Evolutionary conservation across 495 filamentous ascomycete species (phyloP), one percentile per base, ranked within the genome.

Genomic region (Cairneyella variabilis): DNA sequence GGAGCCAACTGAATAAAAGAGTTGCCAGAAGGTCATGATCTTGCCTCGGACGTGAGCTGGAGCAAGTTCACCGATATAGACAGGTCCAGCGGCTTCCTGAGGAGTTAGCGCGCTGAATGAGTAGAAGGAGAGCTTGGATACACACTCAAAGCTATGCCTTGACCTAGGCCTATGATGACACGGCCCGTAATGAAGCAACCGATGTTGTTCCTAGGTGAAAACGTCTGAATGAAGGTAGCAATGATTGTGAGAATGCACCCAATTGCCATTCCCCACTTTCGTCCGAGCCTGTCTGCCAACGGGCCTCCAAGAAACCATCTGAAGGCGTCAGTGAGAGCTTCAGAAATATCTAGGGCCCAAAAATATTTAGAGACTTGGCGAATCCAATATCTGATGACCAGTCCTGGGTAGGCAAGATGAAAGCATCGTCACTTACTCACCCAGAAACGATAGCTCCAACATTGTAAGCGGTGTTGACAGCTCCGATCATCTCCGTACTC

Each of bases 1-100:
- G 66, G 92, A 91, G 22, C 89, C 89, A 47, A 90, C 82, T 25
- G 83, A 87, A 59, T 91, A 87, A 23, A 87, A 86, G 57, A 90
- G 72, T 69, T 92, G 89, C 66, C 92, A 86, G 1, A 87, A 71
- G 5, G 83, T 83, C 12, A 90, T 87, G 8, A 95, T 72, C 3
- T 83, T 82, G 32, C 89, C 89, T 22, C 75, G 71, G 23, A 80
- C 73, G 51, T 78, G 71, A 9, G 73, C 72, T 14, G 74, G 77
- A 1, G 82, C 77, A 12, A 87, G 74, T 59, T 89, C 77, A 59
- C 77, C 76, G 64, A 89, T 88, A 68, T 89, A 85, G 68, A 83
- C 83, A 12, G 76, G 75, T 1, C 57, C 57, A 21, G 25, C 77
- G 76, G 60, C 82, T n/a, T n/a, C n/a, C n/a, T 59, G 32, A 20